A percentile compares a stretch with the other conserved stretches of the same genome.
Evolutionary conservation across 2,329 filamentous ascomycete species (phyloP).

Genomic region (Emmonsiellopsis sp.): DNA sequence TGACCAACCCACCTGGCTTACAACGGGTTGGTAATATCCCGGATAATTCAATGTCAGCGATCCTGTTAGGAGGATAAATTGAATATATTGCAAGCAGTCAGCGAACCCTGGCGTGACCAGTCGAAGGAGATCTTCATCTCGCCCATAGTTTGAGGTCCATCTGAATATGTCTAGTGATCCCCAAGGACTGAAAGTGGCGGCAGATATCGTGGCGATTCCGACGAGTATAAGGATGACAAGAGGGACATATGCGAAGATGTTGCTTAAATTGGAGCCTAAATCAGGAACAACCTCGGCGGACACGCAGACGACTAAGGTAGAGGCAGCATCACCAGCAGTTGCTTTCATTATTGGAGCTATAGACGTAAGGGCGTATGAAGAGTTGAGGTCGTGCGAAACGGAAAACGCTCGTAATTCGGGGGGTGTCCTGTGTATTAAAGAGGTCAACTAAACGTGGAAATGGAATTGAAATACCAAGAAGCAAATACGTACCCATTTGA

Average conservation of each 20-base stretch:
- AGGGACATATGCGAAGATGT: constrained; percentile 66
- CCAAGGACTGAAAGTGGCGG: constrained; percentile 88
- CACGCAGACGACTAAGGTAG: constrained; percentile 66
- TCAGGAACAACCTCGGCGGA: constrained; percentile 76
- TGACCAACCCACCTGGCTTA: constrained; percentile 84
- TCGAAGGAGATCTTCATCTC: constrained; percentile 82
- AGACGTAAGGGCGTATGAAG: constrained; percentile 80
- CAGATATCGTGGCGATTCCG: constrained; percentile 71
- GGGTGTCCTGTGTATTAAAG: constrained; percentile 27
- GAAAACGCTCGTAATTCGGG: constrained; percentile 60
- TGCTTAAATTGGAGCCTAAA: constrained; percentile 59
- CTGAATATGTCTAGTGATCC: constrained; percentile 82
- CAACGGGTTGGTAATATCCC: constrained; percentile 85
- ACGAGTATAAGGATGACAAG: constrained; percentile 70
- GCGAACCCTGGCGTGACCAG: constrained; percentile 93
- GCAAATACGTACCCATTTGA: constrained; percentile 38
- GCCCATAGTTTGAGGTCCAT: constrained; percentile 96
- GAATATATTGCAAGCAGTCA: constrained; percentile 93
- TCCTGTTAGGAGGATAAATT: constrained; percentile 84
- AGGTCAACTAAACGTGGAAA: neutral
- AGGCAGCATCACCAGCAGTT: constrained; percentile 59
- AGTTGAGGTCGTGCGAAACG: constrained; percentile 63
- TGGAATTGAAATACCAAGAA: neutral
- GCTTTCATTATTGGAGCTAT: constrained; percentile 66
- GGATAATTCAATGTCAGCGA: constrained; percentile 80